These are phyloP conservation scores for Fusarium palustre DNA, from an alignment of 2,329 filamentous ascomycete genomes.

Conservation along the genomic window DNA sequence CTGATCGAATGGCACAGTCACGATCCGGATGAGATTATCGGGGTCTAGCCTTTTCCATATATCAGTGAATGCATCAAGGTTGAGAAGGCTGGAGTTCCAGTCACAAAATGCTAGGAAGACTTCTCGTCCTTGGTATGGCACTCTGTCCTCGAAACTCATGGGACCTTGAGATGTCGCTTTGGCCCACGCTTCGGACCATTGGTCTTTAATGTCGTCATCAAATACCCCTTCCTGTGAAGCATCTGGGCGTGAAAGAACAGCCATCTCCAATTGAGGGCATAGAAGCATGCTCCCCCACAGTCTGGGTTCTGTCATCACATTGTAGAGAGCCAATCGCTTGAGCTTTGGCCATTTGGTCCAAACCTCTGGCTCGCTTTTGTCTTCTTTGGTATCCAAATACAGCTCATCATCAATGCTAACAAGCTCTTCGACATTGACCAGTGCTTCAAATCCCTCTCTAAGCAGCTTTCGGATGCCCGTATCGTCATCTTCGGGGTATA, in stretches of 20 bases:
- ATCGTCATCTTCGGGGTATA: constrained; percentile 2
- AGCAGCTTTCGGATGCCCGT: constrained; percentile 11
- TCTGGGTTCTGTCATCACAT: background rate
- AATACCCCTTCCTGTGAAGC: accelerated
- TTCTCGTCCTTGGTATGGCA: background rate
- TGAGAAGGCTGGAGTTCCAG: background rate
- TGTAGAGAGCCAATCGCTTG: constrained; percentile 34
- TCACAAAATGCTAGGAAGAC: constrained; percentile 19
- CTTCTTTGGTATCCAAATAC: background rate
- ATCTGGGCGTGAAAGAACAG: constrained; percentile 16
- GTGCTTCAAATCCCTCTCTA: constrained; percentile 30
- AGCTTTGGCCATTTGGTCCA: constrained; percentile 42
- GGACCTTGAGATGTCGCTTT: accelerated
- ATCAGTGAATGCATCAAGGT: background rate
- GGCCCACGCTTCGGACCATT: background rate
- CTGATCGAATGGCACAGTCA: background rate
- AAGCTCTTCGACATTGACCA: constrained; percentile 43
- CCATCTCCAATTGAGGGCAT: constrained; percentile 6
- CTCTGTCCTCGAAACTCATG: accelerated
- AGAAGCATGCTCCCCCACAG: constrained; percentile 12
- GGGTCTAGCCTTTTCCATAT: constrained; percentile 22
- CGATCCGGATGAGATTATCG: background rate
- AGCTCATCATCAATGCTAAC: constrained; percentile 42
- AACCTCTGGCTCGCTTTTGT: constrained; percentile 11
- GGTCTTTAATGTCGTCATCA: background rate